Evolutionary conservation across 2,329 filamentous ascomycete species (phyloP), one percentile per base, ranked within the genome.

Genomic region (Fusarium sarcochroum): DNA sequence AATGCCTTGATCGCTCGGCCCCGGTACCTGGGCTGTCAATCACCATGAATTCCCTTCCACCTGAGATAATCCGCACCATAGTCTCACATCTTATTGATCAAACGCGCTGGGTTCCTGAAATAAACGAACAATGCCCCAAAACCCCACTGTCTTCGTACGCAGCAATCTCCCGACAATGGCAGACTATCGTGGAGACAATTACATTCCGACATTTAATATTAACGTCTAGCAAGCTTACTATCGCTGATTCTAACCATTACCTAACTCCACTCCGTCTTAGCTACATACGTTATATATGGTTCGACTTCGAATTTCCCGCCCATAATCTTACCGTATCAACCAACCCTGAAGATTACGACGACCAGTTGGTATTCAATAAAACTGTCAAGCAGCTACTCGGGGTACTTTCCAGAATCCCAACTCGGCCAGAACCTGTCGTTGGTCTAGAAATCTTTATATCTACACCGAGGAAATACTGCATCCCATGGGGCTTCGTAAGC

Each of bases 231-330:
- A 35, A 41, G 3, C 34, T 59, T 13, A 7, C 6, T 17, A n/a
- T 27, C 5, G 56, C 50, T 23, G 17, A 59, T 8, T 17, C 7
- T 3, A 21, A 14, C 7, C 18, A 18, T 6, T 55, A 40, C 11
- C 50, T 58, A 17, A 58, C 25, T 1, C 35, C 41, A 17, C 20
- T 55, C 23, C 56, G 56, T 1, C 41, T 58, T 1, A 47, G 50
- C 35, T 47, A 55, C 17, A 21, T 58, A 3, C 56, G 49, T 6
- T 55, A 60, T 30, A 57, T 60, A 17, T 44, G 57, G 51, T 60
- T 44, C 21, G 27, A 57, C 40, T 60, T 57, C 10, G 52, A 48
- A 21, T 57, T 60, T n/a, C 57, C 57, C 5, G 57, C 42, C 13
- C 57, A 60, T n/a, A 46, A 60, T 23, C 51, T 60, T 9, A 4